Evolutionary conservation across 257 asterid species (phyloP), one percentile per base, ranked within the genome.

Genomic region (Plectranthus barbatus): DNA sequence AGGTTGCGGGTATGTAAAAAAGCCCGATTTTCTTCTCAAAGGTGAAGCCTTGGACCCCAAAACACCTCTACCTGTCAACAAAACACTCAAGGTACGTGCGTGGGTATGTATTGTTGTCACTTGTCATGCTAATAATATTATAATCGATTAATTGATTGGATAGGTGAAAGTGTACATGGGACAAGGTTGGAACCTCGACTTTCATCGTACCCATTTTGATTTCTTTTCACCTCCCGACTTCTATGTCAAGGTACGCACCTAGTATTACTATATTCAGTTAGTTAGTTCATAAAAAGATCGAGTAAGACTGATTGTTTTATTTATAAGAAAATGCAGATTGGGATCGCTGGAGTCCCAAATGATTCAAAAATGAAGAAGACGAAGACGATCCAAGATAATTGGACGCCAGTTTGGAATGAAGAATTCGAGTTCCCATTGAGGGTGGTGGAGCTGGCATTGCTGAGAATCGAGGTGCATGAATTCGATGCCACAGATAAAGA

Each of bases 401-500:
- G 96, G 96, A 71, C 72, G 49, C 96, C 96, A 5, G 79, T 72
- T 47, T 89, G 96, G 96, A 57, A 84, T 26, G 78, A 89, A 62
- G 93, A 84, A 61, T 84, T 89, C 37, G 84, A 74, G 75, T 84
- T 89, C 67, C 76, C 69, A 8, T 65, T 86, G 57, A 74, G 81
- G 12, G 81, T 84, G 67, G 95, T 95, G 10, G 83, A 89, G 74
- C 51, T 89, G 24, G 96, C 95, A 45, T 69, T 89, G 68, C 84
- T 89, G 23, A 84, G 96, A 23, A 53, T 89, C 4, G 95, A 89
- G 76, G 93, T 89, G 14, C 95, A 82, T n/a, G 96, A 89, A 60
- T 86, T 81, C 15, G 96, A 89, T 50, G 58, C 78, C 62, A 64
- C 93, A 0, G 96, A 73, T 66, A 82, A 80, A 57, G 96, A 89